These are phyloP conservation scores for Zanthoxylum bungeanum DNA, from an alignment of 345 rosid genomes.

Conservation along the genomic window DNA sequence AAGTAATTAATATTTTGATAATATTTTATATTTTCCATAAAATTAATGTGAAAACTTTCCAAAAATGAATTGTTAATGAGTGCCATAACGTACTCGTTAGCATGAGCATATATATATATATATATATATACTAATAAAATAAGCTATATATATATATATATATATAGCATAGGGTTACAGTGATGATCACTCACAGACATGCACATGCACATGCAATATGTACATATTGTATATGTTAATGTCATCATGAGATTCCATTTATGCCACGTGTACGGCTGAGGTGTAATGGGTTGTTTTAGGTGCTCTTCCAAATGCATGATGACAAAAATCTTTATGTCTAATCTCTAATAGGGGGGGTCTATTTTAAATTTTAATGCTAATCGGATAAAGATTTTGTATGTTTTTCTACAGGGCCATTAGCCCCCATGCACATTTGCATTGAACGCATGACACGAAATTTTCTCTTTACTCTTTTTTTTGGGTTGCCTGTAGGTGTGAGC, in stretches of 20 bases:
- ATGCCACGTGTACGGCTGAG: slow-evolving; percentile 24
- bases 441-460: not conserved
- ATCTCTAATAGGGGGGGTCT: slow-evolving; percentile 11
- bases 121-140: too few relatives aligned
- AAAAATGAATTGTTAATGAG: too few relatives aligned
- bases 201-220: not conserved
- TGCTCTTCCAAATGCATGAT: slow-evolving; percentile 30
- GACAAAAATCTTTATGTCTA: slow-evolving; percentile 40
- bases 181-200: not conserved
- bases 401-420: not conserved
- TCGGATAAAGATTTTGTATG: slow-evolving; percentile 2
- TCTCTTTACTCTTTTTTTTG: not conserved
- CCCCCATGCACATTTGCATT: not conserved
- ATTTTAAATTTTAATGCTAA: not conserved
- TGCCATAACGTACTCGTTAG: too few relatives aligned
- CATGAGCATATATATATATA: too few relatives aligned
- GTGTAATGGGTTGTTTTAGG: not conserved
- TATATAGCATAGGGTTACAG: not conserved
- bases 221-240: too few relatives aligned
- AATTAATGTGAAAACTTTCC: too few relatives aligned
- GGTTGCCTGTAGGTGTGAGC: not conserved
- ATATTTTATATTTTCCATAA: too few relatives aligned
- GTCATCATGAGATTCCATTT: not conserved
- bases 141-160: not conserved
- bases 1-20: too few relatives aligned